Base-by-base conservation (phyloP, 2,329 filamentous ascomycete genomes). In the Exophiala viscosa region DNA sequence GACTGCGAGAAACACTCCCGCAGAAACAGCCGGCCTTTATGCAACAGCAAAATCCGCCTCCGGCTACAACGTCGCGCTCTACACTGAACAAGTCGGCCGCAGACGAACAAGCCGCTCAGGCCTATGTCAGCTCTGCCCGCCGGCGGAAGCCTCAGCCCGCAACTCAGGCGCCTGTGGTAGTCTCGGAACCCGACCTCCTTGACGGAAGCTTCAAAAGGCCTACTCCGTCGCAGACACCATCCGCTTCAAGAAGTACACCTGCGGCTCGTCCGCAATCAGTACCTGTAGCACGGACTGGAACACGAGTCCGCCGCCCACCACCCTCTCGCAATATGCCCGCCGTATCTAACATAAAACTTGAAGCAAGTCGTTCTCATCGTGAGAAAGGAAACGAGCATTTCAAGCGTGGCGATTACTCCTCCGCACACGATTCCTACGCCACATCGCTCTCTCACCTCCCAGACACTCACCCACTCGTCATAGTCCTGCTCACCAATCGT, bases 401-500 rank as follows among this genome's bases (percentile, higher is more conserved):
- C 74, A 97, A 96, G 71, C 84, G 89, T 33, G 93, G 93, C 32
- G 93, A 99, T 69, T 99, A 90, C 69, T 86, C 88, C 14, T 81
- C 87, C 8, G 93, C 93, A 0, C 90, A 96, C 64, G 78, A 83
- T 15, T 85, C 87, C 1, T 99, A 97, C 69, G 84, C 87, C 0
- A 80, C 82, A 28, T 90, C 93, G 1, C 75, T 99, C 2, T 74
- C 80, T 1, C 81, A 83, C 34, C 76, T 99, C 31, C 93, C 93
- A 1, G 70, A 81, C 11, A 80, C 78, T 3, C 93, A 99, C 67
- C 92, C 92, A 0, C 77, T 97, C 18, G 83, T 83, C 14, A 93
- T 97, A 54, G 76, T 97, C n/a, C 80, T 97, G 5, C 82, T 95
- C 17, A 92, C 88, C 63, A 99, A 99, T 67, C 88, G 90, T 48